Evolutionary conservation across 2,329 filamentous ascomycete genomes (phyloP).

Genomic region (Colletotrichum incanum): DNA sequence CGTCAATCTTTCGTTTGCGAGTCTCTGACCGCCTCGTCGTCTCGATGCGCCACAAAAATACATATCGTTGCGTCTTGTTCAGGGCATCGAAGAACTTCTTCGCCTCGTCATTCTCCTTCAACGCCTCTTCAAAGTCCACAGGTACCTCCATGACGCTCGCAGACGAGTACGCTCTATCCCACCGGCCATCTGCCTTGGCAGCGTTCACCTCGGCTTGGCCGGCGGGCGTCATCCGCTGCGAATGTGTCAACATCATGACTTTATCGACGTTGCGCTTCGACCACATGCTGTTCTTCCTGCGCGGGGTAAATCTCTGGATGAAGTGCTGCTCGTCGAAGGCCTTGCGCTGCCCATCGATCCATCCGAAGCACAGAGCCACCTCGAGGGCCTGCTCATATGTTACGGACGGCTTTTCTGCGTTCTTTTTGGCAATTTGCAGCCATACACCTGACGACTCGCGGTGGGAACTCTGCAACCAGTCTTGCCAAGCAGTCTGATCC

Average conservation of each 20-base stretch:
- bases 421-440: slow-evolving; percentile 66
- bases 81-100: slow-evolving; percentile 60
- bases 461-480: slow-evolving; percentile 58
- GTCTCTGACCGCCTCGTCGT: slow-evolving; percentile 58
- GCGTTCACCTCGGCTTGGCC: slow-evolving; percentile 67
- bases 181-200: slow-evolving; percentile 71
- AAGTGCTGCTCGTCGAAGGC: slow-evolving; percentile 63
- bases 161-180: slow-evolving; percentile 71
- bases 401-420: slow-evolving; percentile 59
- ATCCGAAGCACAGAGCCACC: slow-evolving; percentile 72
- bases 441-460: slow-evolving; percentile 57
- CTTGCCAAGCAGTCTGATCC: slow-evolving; percentile 51
- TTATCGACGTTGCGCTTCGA: slow-evolving; percentile 72
- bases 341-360: slow-evolving; percentile 73
- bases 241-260: slow-evolving; percentile 59
- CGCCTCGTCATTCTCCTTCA: slow-evolving; percentile 55
- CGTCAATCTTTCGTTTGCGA: slow-evolving; percentile 55
- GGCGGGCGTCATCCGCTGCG: slow-evolving; percentile 64
- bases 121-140: slow-evolving; percentile 62
- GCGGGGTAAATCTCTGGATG: slow-evolving; percentile 72
- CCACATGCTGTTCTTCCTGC: slow-evolving; percentile 69
- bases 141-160: slow-evolving; percentile 63
- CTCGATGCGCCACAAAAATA: slow-evolving; percentile 62
- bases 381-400: slow-evolving; percentile 69
- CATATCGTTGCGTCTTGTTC: slow-evolving; percentile 62